Base-by-base conservation (phyloP, 2,329 filamentous ascomycete species). In the Dichotomopilus funicola region DNA sequence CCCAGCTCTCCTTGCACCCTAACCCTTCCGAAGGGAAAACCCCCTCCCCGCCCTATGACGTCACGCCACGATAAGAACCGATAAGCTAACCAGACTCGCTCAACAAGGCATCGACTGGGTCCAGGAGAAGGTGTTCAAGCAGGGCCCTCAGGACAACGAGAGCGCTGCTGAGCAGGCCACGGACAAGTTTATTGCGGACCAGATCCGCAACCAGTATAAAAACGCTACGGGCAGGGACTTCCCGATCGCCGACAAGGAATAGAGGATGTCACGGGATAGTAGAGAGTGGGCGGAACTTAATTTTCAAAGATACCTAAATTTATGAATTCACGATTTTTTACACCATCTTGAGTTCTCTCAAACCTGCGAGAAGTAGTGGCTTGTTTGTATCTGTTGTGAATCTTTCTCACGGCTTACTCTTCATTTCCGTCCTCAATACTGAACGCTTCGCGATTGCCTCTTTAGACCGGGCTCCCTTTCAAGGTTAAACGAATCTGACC, bases 91-190 rank as follows among this genome's bases (percentile, higher is more conserved):
- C 13, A 6, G 6, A n/a, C 6, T n/a, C 40, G 6, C 13, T n/a
- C 6, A 42, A 13, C 35, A 48, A 92, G 89, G 81, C 51, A 76
- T 92, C 75, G 89, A 94, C 71, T 82, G 79, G 61, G 80, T 91
- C 31, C 89, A 95, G 72, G 82, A 94, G 71, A 82, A 88, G 61
- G 73, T 91, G 68, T 67, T 94, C 12, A 83, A 83, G 40, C 75
- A 83, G 62, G 89, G 89, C 13, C 67, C 80, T 47, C 89, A 94
- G 74, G 75, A 80, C 72, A 88, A 89, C 68, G 87, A 87, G 71
- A 77, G 71, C 50, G 89, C 89, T 5, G 67, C 83, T 19, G 89
- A 95, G 73, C 89, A 95, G 73, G 87, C 86, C 64, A 91, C 92
- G 75, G 89, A 94, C 68, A 86, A 89, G 71, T 76, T 87, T 68